phyloP scores from a whole-genome alignment of 2,329 filamentous ascomycete species.

The Pseudocercospora ulei region DNA sequence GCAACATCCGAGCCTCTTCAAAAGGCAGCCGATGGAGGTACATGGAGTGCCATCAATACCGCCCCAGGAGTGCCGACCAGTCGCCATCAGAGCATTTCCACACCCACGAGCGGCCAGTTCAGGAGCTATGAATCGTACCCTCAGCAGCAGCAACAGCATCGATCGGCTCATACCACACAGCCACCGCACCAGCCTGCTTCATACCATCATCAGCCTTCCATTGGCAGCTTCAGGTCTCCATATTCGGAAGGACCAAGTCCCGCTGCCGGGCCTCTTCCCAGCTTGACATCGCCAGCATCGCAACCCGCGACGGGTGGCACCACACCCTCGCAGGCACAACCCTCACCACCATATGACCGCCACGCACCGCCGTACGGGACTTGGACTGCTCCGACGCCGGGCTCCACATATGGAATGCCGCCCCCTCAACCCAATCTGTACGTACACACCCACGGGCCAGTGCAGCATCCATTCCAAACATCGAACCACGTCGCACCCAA shows the following conservation, averaged over 20 bases:
- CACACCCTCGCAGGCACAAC: slow-evolving; percentile 26
- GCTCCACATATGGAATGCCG: slow-evolving; percentile 22
- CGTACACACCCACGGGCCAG: slow-evolving; percentile 20
- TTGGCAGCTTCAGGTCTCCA: slow-evolving; percentile 27
- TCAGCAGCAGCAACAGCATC: slow-evolving; percentile 15
- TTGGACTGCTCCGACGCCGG: slow-evolving; percentile 22
- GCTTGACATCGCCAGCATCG: slow-evolving; percentile 27
- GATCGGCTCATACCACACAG: slow-evolving; percentile 4
- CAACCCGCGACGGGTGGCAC: slow-evolving; percentile 23
- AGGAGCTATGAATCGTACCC: slow-evolving; percentile 28
- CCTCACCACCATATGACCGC: slow-evolving; percentile 23
- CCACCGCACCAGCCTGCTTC: slow-evolving; percentile 6
- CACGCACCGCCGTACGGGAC: slow-evolving; percentile 17
- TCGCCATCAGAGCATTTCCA: slow-evolving; percentile 23
- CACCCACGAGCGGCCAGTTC: slow-evolving; percentile 25
- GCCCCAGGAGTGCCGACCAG: slow-evolving; percentile 24
- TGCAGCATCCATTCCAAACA: slow-evolving; percentile 13
- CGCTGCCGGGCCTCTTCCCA: slow-evolving; percentile 20
- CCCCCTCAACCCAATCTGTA: slow-evolving; percentile 20
- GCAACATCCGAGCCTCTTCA: slow-evolving; percentile 19
- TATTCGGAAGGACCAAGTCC: slow-evolving; percentile 21
- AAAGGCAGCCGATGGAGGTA: slow-evolving; percentile 27
- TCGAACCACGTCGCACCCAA: slow-evolving; percentile 12
- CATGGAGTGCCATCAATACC: slow-evolving; percentile 38
- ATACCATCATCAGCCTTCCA: slow-evolving; percentile 17